phyloP scores from a whole-genome alignment of 2,329 filamentous ascomycete genomes.

The Talaromyces sp. region DNA sequence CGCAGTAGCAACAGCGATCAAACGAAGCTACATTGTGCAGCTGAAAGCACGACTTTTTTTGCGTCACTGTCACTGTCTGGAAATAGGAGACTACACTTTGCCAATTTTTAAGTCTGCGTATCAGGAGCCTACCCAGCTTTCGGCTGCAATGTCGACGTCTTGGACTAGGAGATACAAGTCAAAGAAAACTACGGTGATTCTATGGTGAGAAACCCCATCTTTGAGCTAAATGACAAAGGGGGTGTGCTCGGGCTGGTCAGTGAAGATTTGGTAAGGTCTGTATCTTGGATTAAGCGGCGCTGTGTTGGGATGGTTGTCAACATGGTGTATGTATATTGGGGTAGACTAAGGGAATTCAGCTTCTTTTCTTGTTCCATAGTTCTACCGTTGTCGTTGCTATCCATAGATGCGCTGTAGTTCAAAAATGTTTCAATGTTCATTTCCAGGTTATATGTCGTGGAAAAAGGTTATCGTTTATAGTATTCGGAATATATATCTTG shows the following conservation, averaged over 20 bases:
- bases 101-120: background rate
- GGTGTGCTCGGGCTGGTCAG: background rate
- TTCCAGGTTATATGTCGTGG: too few species aligned
- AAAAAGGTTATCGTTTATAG: too few species aligned
- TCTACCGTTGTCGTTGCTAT: too few species aligned
- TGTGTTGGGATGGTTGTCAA: background rate
- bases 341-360: background rate
- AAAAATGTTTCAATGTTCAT: too few species aligned
- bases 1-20: background rate
- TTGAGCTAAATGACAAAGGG: background rate
- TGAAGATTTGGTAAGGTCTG: background rate
- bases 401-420: too few species aligned
- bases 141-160: background rate
- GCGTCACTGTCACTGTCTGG: background rate
- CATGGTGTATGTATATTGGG: background rate
- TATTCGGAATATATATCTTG: too few species aligned
- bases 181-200: background rate
- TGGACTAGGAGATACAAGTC: background rate
- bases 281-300: background rate
- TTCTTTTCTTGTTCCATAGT: background rate
- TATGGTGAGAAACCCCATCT: background rate
- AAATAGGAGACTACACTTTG: background rate
- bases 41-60: background rate
- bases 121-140: background rate
- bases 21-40: background rate